Base-by-base conservation (phyloP, 768 basidiomycete species). In the Kwoniella dendrophila region DNA sequence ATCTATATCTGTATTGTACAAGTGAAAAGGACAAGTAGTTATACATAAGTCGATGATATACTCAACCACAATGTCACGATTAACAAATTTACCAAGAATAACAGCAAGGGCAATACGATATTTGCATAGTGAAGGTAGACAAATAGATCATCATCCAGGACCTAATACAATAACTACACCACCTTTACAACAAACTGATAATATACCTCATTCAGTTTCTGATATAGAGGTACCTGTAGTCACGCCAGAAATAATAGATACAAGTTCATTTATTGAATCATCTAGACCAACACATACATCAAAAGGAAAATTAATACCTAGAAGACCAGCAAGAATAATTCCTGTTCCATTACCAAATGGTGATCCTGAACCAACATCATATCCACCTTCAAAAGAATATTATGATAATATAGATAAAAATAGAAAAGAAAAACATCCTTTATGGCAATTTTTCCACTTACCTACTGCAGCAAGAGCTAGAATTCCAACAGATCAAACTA, bases 401-500 rank as follows among this genome's bases (percentile, higher is more conserved):
- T 49, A 67, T 29, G 64, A 56, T 16, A 18, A 12, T 2, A 33
- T 71, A 11, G 56, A 49, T 8, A 40, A 30, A 6, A 51, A 62
- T 24, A 51, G 49, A 4, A 40, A 59, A 54, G 55, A 33, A 1
- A 33, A 49, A 22, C 78, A 79, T 64, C 72, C 76, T 1, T 60
- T 79, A 18, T 79, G 74, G 74, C 67, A 75, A 56, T 79, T 79
- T 63, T 77, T 79, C 67, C 67, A 72, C 53, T 62, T 72, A 6
- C 71, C 68, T 14, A 29, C 40, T 7, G 20, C n/a, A 3, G 65
- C 61, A 16, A 59, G 48, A 50, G 66, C 60, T 16, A 45, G 48
- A 16, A 55, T 56, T 1, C 24, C 50, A 20, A 50, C 51, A 6
- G 12, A 43, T 26, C 66, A 63, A 0, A 55, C 44, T 22, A 57